Base-by-base conservation (phyloP, 73 alveolate species). In the Stentor coeruleus region DNA sequence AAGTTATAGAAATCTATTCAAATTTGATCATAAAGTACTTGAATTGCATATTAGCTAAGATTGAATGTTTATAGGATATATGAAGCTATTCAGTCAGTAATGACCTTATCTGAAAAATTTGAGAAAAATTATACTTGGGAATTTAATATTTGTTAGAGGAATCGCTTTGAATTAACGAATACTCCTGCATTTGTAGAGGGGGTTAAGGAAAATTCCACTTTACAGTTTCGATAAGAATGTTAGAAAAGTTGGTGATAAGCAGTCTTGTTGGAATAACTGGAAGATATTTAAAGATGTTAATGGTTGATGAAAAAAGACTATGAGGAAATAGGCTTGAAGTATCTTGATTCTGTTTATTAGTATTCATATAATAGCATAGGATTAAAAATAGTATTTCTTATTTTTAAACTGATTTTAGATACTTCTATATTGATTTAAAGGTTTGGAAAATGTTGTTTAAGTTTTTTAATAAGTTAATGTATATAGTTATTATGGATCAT, bases 31-130 rank as follows among this genome's bases (percentile, higher is more conserved):
- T 93, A 77, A 76, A 36, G 98, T 93, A 2, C 99, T 98, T 31
- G 99, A 95, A 86, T 89, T 95, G 42, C 88, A 92, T 42, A 92
- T 95, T 84, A 92, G 86, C 92, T 76, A 97, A 97, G 35, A 93
- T 95, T 4, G 91, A 93, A 76, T 96, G 93, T 59, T 95, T 95
- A 6, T n/a, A 98, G 99, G 36, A 79, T 95, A 30, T 90, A 92
- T 77, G 99, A 95, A 91, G 91, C 93, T 6, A 49, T 83, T 42
- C 83, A 91, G 82, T 41, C 91, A 20, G 81, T 91, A 3, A n/a
- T 77, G 86, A 36, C 92, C 88, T 76, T 92, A 94, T 80, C 99
- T 92, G 42, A 59, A 38, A 35, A 90, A 85, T 41, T n/a, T 82
- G 88, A 73, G 92, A 58, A 86, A 81, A 74, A 84, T 81, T 57